A percentile compares a stretch with the other conserved stretches of the same genome.
Conservation (phyloP, 2,329 filamentous ascomycete genomes). For the Penicillium sclerotiorum region DNA sequence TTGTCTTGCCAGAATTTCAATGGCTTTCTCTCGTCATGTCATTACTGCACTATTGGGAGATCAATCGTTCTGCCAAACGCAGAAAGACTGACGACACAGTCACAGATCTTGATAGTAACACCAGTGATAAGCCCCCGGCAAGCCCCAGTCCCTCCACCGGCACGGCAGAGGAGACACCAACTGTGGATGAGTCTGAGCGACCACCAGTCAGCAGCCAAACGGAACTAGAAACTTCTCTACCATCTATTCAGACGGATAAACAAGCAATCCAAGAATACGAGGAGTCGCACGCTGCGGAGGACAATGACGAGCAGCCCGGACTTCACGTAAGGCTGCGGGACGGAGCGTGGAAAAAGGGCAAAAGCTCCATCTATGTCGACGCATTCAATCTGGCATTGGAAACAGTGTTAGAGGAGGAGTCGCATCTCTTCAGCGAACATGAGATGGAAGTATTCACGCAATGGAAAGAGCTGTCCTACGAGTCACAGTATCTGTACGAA, state of each 20-base stretch:
- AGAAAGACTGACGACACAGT: conserved; percentile 27
- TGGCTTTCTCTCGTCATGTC: conserved; percentile 33
- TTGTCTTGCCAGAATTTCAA: no score
- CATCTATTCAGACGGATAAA: conserved; percentile 66
- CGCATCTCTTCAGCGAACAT: conserved; percentile 79
- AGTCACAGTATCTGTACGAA: conserved; percentile 84
- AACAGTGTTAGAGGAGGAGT: conserved; percentile 86
- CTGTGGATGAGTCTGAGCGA: conserved; percentile 32
- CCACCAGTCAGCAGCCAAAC: conserved; percentile 53
- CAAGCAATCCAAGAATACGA: conserved; percentile 82
- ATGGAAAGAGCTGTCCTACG: conserved; percentile 76
- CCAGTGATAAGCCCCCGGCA: conserved; percentile 10
- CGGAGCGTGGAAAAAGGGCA: conserved; percentile 70
- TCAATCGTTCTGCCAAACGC: conserved; percentile 35
- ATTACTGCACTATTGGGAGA: conserved; percentile 41
- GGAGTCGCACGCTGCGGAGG: conserved; percentile 62
- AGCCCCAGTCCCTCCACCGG: conserved; percentile 39
- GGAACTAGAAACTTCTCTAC: conserved; percentile 72
- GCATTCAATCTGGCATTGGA: conserved; percentile 92
- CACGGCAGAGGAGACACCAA: conserved; percentile 33
- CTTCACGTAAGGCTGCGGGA: conserved; percentile 57
- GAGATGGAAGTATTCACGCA: conserved; percentile 75
- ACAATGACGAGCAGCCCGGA: conserved; percentile 35
- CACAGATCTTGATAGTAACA: conserved; percentile 3
- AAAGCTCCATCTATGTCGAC: conserved; percentile 93